Base-by-base conservation (phyloP, 805 yeast genomes). In the Metschnikowia dekortorum region DNA sequence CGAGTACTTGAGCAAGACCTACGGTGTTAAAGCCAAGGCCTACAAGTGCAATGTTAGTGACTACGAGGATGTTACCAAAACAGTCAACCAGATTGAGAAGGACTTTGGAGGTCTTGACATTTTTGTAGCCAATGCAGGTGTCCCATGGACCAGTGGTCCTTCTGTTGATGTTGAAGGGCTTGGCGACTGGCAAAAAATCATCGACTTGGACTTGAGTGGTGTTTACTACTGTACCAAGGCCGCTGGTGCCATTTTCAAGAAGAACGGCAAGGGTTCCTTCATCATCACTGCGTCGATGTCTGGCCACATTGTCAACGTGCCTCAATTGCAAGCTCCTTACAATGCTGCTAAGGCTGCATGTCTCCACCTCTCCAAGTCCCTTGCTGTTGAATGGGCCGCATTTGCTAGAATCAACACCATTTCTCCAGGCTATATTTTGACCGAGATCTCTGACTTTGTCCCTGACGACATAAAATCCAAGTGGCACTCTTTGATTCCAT, bases 61-160 rank as follows among this genome's bases (percentile, higher is more conserved):
- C 55, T 53, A 74, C 48, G 75, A 70, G 34, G 71, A 65, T 7
- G 88, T 85, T 37, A 76, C 74, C 54, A 55, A 56, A 31, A 74
- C 80, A 13, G 71, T 85, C 48, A 64, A 60, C 30, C 76, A 75
- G 64, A 81, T 83, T 53, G 79, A 75, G 56, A 57, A 70, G 56
- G 95, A 87, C 64, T 89, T 89, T 64, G 94, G 92, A 47, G 80
- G 80, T 51, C 81, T 89, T 56, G 96, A 89, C 67, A 71, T 88
- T 37, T 85, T 87, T 61, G 95, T 89, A 38, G 95, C 95, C 61
- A 89, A 89, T 66, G 96, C 96, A n/a, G 96, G 96, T 48, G 82
- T 88, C 44, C 83, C 89, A 13, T 89, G 95, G 95, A 76, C 81
- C 22, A 74, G 79, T 22, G 62, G 62, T 26, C 35, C 46, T 43